Conservation (phyloP, 164 flowering plant species). For the Annona cherimola region DNA sequence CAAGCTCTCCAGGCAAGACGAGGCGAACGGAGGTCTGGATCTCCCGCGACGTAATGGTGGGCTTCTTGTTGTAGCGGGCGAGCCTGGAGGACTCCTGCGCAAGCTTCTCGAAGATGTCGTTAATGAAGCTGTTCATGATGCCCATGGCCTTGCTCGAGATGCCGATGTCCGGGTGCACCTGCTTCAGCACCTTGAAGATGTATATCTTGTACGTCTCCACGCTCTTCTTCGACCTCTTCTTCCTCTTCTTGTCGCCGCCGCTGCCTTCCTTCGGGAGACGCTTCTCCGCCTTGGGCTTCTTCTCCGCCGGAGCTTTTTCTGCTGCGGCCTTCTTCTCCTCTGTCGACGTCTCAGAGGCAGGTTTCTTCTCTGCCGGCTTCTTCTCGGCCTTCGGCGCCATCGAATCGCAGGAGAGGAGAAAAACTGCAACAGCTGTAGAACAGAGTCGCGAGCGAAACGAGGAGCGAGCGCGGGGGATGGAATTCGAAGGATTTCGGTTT, state of each 20-base stretch:
- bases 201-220: conserved; percentile 29
- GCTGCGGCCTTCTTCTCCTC: conserved; percentile 7
- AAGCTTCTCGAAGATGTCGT: conserved; percentile 35
- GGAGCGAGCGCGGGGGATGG: background rate
- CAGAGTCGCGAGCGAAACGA: background rate
- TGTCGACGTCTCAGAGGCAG: conserved; percentile 11
- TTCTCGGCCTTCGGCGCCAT: conserved; percentile 27
- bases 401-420: background rate
- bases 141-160: conserved; percentile 46
- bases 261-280: conserved; percentile 26
- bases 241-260: conserved; percentile 22
- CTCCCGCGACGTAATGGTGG: conserved; percentile 32
- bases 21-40: conserved; percentile 49
- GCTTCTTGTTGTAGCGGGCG: conserved; percentile 44
- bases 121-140: conserved; percentile 34
- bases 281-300: conserved; percentile 31
- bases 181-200: conserved; percentile 37
- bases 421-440: too few relatives aligned
- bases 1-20: conserved; percentile 47
- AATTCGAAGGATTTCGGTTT: background rate
- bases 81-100: conserved; percentile 40
- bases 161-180: conserved; percentile 23
- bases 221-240: conserved; percentile 26
- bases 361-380: conserved; percentile 21
- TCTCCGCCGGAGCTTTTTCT: conserved; percentile 29